phyloP scores from a whole-genome alignment of 2,329 filamentous ascomycete genomes.

The Stromatinia cepivora region DNA sequence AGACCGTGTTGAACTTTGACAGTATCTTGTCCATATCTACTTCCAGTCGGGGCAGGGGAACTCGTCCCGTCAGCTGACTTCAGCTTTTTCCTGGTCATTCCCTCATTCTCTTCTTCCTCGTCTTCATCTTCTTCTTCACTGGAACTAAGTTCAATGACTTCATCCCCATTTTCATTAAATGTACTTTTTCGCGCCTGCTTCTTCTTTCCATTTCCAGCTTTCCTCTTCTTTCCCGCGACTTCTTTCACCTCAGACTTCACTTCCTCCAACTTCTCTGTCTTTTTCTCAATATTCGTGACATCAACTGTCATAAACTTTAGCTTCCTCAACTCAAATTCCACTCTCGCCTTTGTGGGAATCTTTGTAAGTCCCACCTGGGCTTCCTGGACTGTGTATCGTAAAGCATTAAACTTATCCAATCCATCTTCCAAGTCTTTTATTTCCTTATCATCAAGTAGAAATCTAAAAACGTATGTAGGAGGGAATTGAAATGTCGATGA shows the following conservation, averaged over 20 bases:
- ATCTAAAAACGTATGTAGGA: constrained; percentile 64
- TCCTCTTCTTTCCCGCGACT: constrained; percentile 3
- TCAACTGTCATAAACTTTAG: constrained; percentile 13
- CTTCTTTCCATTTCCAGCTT: constrained; percentile 26
- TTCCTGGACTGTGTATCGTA: constrained; percentile 62
- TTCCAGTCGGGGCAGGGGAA: background rate
- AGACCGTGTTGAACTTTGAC: background rate
- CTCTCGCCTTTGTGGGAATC: constrained; percentile 67
- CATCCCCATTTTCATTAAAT: constrained; percentile 29
- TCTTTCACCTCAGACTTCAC: background rate
- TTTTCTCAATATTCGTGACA: background rate
- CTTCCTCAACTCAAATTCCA: constrained; percentile 40
- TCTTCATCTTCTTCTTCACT: constrained; percentile 44
- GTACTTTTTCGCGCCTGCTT: constrained; percentile 41
- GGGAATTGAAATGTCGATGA: constrained; percentile 29
- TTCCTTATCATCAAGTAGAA: constrained; percentile 42
- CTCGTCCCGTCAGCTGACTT: constrained; percentile 7
- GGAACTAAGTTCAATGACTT: constrained; percentile 35
- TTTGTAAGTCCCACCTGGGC: constrained; percentile 75
- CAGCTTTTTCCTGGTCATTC: constrained; percentile 15
- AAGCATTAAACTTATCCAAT: constrained; percentile 58
- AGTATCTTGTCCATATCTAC: background rate
- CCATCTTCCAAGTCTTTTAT: constrained; percentile 64
- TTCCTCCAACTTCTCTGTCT: background rate
- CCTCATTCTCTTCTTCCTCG: constrained; percentile 28